Evolutionary conservation across 2,329 filamentous ascomycete species (phyloP), one percentile per base, ranked within the genome.

Genomic region (Cercospora sesami): DNA sequence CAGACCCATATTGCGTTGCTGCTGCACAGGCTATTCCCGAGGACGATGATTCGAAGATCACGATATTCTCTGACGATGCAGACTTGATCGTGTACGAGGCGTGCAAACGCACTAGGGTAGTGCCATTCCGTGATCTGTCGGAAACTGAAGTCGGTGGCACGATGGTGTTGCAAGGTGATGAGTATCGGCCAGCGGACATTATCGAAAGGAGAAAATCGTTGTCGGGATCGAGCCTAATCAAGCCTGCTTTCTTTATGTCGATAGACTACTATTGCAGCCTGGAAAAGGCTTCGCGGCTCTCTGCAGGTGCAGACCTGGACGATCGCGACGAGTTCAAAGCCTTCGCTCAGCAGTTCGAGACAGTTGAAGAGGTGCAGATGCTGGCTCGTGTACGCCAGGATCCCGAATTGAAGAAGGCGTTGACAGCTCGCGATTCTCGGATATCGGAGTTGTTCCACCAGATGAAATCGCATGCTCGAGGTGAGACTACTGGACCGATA

Each of bases 31-130:
- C 83, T 31, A 82, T 84, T 0, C 81, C 83, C 1, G 33, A 14
- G 0, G 55, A 67, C 1, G 26, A 60, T 5, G 57, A 31, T 9
- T 53, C 39, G 8, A 66, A 48, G 2, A 70, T 75, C 10, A 85
- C 93, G 14, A 82, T 89, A 30, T 79, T 97, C 6, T 96, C 93
- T 0, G 89, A 88, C n/a, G 94, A 98, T 75, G 96, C 93, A 0
- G 94, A 98, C 75, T 83, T 97, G 8, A 81, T 96, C 0, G 84
- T 94, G 0, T 89, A 94, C 76, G 85, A 92, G 67, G 83, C 94
- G 8, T 90, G 89, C 0, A 60, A 76, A 0, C 71, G 84, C 1
- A 90, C 90, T 0, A 82, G 83, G 0, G 87, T 96, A 0, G 82
- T 89, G 0, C 89, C 94, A 66, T 85, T 96, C 31, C 83, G 85